These are phyloP conservation scores for Elsinoe necatrix DNA, from an alignment of 2,329 filamentous ascomycete species.

Conservation along the genomic window DNA sequence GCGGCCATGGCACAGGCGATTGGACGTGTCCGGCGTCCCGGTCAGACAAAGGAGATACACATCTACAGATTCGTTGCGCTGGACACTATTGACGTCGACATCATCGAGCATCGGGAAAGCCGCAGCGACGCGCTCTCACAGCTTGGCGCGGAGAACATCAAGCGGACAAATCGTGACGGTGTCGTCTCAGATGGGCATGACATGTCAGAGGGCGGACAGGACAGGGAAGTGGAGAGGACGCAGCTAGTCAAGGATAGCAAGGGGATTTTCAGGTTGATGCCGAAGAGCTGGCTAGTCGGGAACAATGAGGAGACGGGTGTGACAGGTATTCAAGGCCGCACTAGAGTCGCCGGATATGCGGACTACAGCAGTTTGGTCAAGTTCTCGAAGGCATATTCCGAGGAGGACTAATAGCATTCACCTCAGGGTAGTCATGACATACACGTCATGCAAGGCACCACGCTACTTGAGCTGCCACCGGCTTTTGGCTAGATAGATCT, in stretches of 20 bases:
- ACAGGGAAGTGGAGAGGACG: slow-evolving; percentile 21
- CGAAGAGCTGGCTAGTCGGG: slow-evolving; percentile 25
- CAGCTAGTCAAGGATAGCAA: slow-evolving; percentile 26
- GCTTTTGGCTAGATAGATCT: too few relatives aligned
- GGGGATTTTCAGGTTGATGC: slow-evolving; percentile 27
- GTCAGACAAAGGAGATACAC: slow-evolving; percentile 49
- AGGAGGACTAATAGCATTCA: slow-evolving; percentile 22
- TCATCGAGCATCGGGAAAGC: slow-evolving; percentile 38
- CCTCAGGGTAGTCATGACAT: too few relatives aligned
- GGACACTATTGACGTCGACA: slow-evolving; percentile 49
- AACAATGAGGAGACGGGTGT: slow-evolving; percentile 16
- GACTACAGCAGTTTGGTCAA: slow-evolving; percentile 29
- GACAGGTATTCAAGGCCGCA: slow-evolving; percentile 21
- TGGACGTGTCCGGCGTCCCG: slow-evolving; percentile 50
- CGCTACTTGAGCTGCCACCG: too few relatives aligned
- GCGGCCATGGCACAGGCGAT: slow-evolving; percentile 55
- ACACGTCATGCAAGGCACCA: too few relatives aligned
- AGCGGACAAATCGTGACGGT: not conserved
- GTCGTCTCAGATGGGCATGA: too few relatives aligned
- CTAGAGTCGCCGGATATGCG: slow-evolving; percentile 26
- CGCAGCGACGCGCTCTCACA: slow-evolving; percentile 24
- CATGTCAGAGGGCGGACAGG: slow-evolving; percentile 30
- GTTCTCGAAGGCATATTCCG: slow-evolving; percentile 26
- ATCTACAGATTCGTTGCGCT: slow-evolving; percentile 73
- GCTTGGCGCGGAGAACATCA: slow-evolving; percentile 13